phyloP scores from a whole-genome alignment of 2,329 filamentous ascomycete genomes.

The Capronia coronata region DNA sequence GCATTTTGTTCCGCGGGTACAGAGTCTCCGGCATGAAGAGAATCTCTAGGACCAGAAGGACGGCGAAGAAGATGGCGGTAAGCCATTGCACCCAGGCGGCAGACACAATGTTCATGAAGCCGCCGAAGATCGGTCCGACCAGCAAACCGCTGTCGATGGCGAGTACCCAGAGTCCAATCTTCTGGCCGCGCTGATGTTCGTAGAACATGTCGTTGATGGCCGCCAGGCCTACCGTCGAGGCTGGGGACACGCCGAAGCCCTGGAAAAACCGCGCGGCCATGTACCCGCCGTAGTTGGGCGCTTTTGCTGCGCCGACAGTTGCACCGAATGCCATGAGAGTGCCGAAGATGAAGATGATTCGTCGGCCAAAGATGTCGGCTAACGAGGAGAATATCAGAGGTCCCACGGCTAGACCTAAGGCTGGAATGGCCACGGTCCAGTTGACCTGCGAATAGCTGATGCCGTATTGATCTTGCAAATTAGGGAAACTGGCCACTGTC shows the following conservation, averaged over 20 bases:
- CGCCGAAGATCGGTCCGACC: constrained; percentile 47
- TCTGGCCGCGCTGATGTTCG: constrained; percentile 50
- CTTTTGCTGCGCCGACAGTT: constrained; percentile 40
- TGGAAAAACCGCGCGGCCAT: constrained; percentile 56
- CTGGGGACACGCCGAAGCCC: constrained; percentile 50
- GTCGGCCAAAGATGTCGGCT: constrained; percentile 49
- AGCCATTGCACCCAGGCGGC: constrained; percentile 52
- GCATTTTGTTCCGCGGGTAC: constrained; percentile 49
- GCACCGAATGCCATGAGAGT: constrained; percentile 40
- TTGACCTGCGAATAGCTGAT: constrained; percentile 46
- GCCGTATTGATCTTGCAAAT: constrained; percentile 44
- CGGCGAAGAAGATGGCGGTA: constrained; percentile 48
- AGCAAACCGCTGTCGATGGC: constrained; percentile 50
- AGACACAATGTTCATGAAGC: constrained; percentile 45
- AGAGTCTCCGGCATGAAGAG: constrained; percentile 51
- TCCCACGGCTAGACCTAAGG: constrained; percentile 47
- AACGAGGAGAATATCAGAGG: constrained; percentile 47
- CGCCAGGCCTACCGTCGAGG: constrained; percentile 50
- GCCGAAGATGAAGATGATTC: constrained; percentile 45
- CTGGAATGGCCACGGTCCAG: constrained; percentile 51
- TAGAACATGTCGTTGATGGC: constrained; percentile 52
- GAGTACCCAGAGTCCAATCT: constrained; percentile 53
- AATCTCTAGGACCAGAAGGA: constrained; percentile 45
- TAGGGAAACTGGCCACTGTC: constrained; percentile 49
- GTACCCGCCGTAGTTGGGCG: constrained; percentile 43